Percentiles rank a stretch among this genome's conserved stretches.
phyloP scores from a whole-genome alignment of 2,329 filamentous ascomycete genomes.

The Ophiostoma tasmaniense region DNA sequence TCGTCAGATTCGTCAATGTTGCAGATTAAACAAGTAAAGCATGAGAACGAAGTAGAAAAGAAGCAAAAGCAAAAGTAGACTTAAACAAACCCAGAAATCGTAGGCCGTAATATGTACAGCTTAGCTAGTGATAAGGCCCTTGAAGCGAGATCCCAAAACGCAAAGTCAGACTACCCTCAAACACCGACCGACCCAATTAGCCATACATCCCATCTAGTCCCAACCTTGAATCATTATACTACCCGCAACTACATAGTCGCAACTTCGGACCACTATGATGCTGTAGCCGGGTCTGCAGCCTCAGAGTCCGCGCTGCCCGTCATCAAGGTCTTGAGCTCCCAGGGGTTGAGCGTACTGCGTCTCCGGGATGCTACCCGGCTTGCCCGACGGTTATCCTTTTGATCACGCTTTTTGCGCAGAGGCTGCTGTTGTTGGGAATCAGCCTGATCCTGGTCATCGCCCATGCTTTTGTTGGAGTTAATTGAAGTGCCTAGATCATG shows the following conservation, averaged over 20 bases:
- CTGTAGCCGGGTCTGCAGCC: background rate
- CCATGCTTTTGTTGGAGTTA: background rate
- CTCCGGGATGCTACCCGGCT: slow-evolving; percentile 53
- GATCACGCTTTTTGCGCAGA: slow-evolving; percentile 40
- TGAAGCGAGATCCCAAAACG: background rate
- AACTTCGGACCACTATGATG: background rate
- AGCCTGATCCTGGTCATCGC: background rate
- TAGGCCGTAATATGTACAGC: background rate
- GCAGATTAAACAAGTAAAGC: background rate
- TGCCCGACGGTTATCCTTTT: slow-evolving; percentile 33
- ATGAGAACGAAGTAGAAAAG: background rate
- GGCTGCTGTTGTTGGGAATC: slow-evolving; percentile 22
- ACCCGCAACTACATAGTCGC: too few species aligned
- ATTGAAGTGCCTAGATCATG: background rate
- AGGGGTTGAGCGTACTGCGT: slow-evolving; percentile 66
- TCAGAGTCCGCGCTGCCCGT: slow-evolving; percentile 26
- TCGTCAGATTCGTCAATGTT: background rate
- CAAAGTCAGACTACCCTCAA: background rate
- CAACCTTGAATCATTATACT: background rate
- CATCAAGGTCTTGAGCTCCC: slow-evolving; percentile 63
- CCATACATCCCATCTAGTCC: background rate
- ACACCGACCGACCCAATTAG: background rate
- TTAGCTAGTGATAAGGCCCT: background rate
- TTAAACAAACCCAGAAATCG: background rate
- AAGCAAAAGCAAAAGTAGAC: background rate